Evolutionary conservation across 176 grass and related monocot genomes (phyloP).

Genomic region (Carex cristatella): DNA sequence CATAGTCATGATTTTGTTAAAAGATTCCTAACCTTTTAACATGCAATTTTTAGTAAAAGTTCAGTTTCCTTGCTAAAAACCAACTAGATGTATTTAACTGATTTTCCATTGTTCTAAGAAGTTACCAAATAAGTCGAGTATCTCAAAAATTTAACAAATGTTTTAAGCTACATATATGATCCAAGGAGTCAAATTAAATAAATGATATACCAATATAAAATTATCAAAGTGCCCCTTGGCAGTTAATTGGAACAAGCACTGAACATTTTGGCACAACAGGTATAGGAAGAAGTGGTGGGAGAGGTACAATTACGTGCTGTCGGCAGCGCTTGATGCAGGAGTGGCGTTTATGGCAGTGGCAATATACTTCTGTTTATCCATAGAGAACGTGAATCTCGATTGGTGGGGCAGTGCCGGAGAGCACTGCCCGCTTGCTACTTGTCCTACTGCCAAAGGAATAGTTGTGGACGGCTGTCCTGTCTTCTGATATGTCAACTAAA

Average conservation of each 20-base stretch:
- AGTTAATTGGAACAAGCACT: background rate
- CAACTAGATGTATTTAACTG: background rate
- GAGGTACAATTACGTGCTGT: slow-evolving; percentile 89
- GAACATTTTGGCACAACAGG: background rate
- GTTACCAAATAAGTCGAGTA: background rate
- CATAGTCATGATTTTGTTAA: background rate
- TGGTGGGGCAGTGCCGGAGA: slow-evolving; percentile 70
- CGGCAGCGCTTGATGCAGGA: slow-evolving; percentile 46
- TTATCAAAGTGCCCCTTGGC: background rate
- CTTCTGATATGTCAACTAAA: background rate
- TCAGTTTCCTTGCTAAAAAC: background rate
- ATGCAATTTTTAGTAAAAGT: background rate
- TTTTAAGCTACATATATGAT: background rate
- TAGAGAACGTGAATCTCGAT: slow-evolving; percentile 38
- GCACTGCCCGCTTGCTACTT: slow-evolving; percentile 57
- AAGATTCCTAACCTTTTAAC: background rate
- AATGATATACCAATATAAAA: background rate
- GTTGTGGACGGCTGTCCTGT: slow-evolving; percentile 19
- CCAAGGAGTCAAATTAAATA: background rate
- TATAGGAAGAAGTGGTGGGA: slow-evolving; percentile 78
- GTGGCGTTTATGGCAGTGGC: slow-evolving; percentile 78
- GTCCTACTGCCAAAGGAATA: slow-evolving; percentile 52
- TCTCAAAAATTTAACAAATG: background rate
- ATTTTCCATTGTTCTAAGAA: background rate
- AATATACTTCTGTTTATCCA: slow-evolving; percentile 57